A percentile compares a stretch with the other conserved stretches of the same genome.
These are phyloP conservation scores for Nyssa sinensis DNA, from an alignment of 148 eudicot genomes.

Conservation along the genomic window DNA sequence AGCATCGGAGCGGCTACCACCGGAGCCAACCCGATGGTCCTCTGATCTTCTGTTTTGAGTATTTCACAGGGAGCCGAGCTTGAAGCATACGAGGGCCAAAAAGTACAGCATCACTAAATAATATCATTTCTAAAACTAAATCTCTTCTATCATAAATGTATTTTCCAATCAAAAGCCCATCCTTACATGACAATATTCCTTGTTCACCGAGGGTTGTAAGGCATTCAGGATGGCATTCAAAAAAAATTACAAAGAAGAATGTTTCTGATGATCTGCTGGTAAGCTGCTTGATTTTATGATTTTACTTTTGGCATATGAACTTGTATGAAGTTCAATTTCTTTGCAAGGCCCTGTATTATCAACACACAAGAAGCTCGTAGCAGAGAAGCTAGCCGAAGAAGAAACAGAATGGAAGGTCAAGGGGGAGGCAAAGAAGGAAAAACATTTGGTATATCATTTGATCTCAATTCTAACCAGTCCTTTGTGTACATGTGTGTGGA, in stretches of 20 bases:
- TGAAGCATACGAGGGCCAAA: too few relatives aligned
- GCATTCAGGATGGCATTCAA: conserved; percentile 70
- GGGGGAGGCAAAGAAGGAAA: conserved; percentile 75
- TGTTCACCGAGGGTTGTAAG: conserved; percentile 67
- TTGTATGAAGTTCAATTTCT: conserved; percentile 18
- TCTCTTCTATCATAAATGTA: too few relatives aligned
- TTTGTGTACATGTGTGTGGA: too few relatives aligned
- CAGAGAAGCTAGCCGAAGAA: conserved; percentile 93
- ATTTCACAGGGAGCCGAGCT: too few relatives aligned
- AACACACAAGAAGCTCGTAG: conserved; percentile 70
- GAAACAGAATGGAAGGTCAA: conserved; percentile 63
- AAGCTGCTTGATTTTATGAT: conserved; percentile 15
- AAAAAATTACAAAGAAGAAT: conserved; percentile 54
- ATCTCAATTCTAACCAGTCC: not conserved
- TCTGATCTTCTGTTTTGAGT: too few relatives aligned
- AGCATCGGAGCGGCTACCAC: too few relatives aligned
- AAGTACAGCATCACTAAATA: too few relatives aligned
- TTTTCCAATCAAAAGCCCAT: too few relatives aligned
- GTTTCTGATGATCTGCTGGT: conserved; percentile 65
- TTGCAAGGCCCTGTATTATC: conserved; percentile 93
- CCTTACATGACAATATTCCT: too few relatives aligned
- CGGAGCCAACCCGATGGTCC: too few relatives aligned
- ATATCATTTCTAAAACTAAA: too few relatives aligned
- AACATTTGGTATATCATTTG: conserved; percentile 51
- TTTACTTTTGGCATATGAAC: not conserved